Evolutionary conservation across 345 rosid species (phyloP), one percentile per base, ranked within the genome.

Genomic region (Punica granatum): DNA sequence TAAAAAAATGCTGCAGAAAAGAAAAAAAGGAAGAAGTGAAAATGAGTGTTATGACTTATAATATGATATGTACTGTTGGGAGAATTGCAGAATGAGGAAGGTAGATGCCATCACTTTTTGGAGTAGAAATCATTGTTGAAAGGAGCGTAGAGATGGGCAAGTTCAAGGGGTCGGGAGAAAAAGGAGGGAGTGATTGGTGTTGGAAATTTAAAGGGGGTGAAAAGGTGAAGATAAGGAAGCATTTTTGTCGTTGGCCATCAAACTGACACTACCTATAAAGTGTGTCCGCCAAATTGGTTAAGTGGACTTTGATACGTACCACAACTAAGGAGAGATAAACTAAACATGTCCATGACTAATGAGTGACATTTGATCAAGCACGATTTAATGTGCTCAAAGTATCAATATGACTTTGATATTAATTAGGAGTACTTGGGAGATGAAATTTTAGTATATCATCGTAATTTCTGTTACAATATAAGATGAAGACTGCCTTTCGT

Each of bases 161-260:
- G 67, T 77, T 72, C 60, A 79, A 42, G 58, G 70, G 19, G 32
- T 37, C 19, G 58, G 28, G 42, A n/a, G 70, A 59, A 63, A 76
- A 71, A 70, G 48, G 70, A 70, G 69, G 28, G 11, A 37, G 58
- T 13, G 72, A 61, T 35, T 65, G 70, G 78, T 68, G 73, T 46
- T 62, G 59, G 62, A 72, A 68, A 8, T 4, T 28, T 62, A 37
- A 49, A 21, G 69, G 46, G 68, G 73, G 67, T 65, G 34, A 71
- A 30, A 42, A 67, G 6, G 32, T n/a, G 37, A 78, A 84, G 81
- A 83, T 79, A 79, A 80, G 88, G 79, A 78, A 77, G 77, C 76
- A 85, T 62, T 80, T 81, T 75, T 92, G 72, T 78, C 88, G 95
- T 86, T 92, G 82, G 96, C 98, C 98, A 89, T 80, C 69, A 80